Percentiles rank a stretch among this genome's conserved stretches.
Conservation (phyloP, 2,329 filamentous ascomycete genomes). For the Exophiala spinifera region DNA sequence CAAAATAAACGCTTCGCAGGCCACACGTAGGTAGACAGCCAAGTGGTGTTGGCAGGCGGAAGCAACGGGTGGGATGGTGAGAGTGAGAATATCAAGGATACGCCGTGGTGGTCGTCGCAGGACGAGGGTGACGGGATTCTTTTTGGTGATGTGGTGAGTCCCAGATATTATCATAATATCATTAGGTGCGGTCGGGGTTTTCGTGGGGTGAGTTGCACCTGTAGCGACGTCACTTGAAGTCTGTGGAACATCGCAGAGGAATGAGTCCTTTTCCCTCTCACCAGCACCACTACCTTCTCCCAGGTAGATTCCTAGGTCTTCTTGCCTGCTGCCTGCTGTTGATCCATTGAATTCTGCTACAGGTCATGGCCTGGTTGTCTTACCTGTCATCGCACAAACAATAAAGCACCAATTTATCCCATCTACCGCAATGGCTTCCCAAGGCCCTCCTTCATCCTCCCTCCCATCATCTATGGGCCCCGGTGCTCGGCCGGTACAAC, state of each 20-base stretch:
- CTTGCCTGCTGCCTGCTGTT: not conserved
- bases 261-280: not conserved
- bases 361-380: not conserved
- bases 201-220: not conserved
- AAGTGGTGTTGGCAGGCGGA: not conserved
- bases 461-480: slow-evolving; percentile 27
- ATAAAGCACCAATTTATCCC: not conserved
- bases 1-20: not conserved
- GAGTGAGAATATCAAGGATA: not conserved
- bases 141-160: not conserved
- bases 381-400: not conserved
- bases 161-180: not conserved
- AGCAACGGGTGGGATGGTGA: not conserved
- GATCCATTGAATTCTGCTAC: not conserved
- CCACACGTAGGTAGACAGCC: not conserved
- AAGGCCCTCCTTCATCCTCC: slow-evolving; percentile 17
- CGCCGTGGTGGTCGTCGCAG: not conserved
- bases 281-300: too few relatives aligned
- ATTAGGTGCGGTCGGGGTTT: not conserved
- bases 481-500: slow-evolving; percentile 24
- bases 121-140: too few relatives aligned
- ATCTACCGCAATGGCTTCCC: slow-evolving; percentile 15
- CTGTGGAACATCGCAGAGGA: not conserved
- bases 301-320: too few relatives aligned
- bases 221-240: not conserved